Conservation (phyloP, 1,139 yeast genomes). For the Blastobotrys buckinghamii region DNA sequence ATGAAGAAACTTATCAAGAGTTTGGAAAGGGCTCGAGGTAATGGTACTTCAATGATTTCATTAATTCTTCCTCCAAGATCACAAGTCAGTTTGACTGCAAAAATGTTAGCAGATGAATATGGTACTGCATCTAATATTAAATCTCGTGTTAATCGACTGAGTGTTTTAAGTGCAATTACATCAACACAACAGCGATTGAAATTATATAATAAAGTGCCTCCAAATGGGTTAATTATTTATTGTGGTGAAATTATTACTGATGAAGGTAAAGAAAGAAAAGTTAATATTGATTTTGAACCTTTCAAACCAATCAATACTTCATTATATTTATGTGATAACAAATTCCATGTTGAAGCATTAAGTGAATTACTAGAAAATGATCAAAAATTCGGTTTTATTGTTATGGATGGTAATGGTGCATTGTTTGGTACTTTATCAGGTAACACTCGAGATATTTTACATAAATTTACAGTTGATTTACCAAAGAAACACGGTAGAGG, state of each 20-base stretch:
- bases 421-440: constrained; percentile 95
- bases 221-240: constrained; percentile 89
- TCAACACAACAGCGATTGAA: constrained; percentile 96
- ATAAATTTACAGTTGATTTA: constrained; percentile 92
- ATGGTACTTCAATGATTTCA: constrained; percentile 98
- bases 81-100: constrained; percentile 80
- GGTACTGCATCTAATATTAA: constrained; percentile 98
- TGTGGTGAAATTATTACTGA: constrained; percentile 98
- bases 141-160: constrained; percentile 92
- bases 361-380: constrained; percentile 91
- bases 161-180: constrained; percentile 93
- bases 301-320: constrained; percentile 98
- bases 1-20: constrained; percentile 74
- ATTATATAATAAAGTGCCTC: constrained; percentile 82
- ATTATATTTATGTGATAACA: constrained; percentile 91
- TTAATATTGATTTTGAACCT: constrained; percentile 93
- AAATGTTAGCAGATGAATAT: constrained; percentile 95
- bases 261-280: constrained; percentile 94
- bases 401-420: constrained; percentile 99
- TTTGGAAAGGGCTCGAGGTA: constrained; percentile 88
- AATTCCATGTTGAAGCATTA: constrained; percentile 95
- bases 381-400: constrained; percentile 92
- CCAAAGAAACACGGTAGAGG: constrained; percentile 99
- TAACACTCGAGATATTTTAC: constrained; percentile 91
- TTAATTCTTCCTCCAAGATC: constrained; percentile 90